Evolutionary conservation across 805 yeast genomes (phyloP).

Genomic region (Ogataea neopini): DNA sequence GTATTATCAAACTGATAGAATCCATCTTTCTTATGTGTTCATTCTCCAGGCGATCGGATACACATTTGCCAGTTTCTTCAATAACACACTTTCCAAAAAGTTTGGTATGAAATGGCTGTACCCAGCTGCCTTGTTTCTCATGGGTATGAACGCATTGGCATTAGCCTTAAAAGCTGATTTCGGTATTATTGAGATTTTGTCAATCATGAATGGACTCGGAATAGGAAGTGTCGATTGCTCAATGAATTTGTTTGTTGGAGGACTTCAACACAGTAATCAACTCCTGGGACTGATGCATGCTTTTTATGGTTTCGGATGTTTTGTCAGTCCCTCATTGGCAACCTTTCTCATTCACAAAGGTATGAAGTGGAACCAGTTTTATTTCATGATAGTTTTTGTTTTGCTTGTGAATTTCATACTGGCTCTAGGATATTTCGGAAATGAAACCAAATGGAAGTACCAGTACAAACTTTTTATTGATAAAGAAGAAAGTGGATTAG

Average conservation of each 20-base stretch:
- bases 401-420: conserved; percentile 29
- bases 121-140: conserved; percentile 15
- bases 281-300: conserved; percentile 54
- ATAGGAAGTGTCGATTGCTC: conserved; percentile 58
- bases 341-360: conserved; percentile 42
- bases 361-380: conserved; percentile 47
- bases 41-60: conserved; percentile 57
- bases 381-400: conserved; percentile 37
- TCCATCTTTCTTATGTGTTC: conserved; percentile 50
- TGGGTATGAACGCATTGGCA: conserved; percentile 24
- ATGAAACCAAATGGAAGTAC: conserved; percentile 49
- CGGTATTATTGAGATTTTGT: conserved; percentile 39
- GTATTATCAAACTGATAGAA: conserved; percentile 49
- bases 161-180: conserved; percentile 45
- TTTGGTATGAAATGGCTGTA: conserved; percentile 55
- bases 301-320: conserved; percentile 54
- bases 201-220: conserved; percentile 52
- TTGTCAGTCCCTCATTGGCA: conserved; percentile 49
- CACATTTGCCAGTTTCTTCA: conserved; percentile 50
- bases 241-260: conserved; percentile 54
- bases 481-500: conserved; percentile 20
- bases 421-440: conserved; percentile 35
- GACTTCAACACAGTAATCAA: conserved; percentile 47
- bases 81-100: conserved; percentile 41
- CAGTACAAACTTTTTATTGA: conserved; percentile 28